These are phyloP conservation scores for Paramecium primaurelia DNA, from an alignment of 73 alveolate species.

Conservation along the genomic window DNA sequence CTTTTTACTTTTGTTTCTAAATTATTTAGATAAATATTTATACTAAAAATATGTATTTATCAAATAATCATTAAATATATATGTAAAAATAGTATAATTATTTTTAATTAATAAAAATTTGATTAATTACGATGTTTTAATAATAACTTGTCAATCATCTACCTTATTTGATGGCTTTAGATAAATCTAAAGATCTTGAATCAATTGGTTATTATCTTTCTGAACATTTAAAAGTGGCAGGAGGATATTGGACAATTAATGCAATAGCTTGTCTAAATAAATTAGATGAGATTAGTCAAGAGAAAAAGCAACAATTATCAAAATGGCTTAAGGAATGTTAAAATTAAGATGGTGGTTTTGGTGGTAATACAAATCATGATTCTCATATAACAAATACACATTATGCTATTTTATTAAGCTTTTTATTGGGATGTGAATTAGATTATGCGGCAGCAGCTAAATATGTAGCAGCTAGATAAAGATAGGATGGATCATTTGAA, in stretches of 20 bases:
- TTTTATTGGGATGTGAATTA: slow-evolving; percentile 71
- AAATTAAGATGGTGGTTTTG: slow-evolving; percentile 90
- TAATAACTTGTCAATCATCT: slow-evolving; percentile 67
- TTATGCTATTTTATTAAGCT: slow-evolving; percentile 81
- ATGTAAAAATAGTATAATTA: background rate
- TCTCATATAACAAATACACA: slow-evolving; percentile 88
- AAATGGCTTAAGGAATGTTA: slow-evolving; percentile 74
- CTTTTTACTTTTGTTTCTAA: no score
- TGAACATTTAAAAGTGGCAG: slow-evolving; percentile 89
- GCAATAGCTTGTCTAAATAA: slow-evolving; percentile 71
- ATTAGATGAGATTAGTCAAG: slow-evolving; percentile 64
- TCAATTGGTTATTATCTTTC: slow-evolving; percentile 86
- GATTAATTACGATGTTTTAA: slow-evolving; percentile 45
- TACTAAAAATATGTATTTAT: no score
- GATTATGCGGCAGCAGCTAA: slow-evolving; percentile 73
- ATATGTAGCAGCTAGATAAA: slow-evolving; percentile 77
- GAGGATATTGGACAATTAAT: slow-evolving; percentile 90
- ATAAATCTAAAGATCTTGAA: slow-evolving; percentile 79
- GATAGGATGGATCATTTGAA: slow-evolving; percentile 90
- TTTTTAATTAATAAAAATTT: background rate
- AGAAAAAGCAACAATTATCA: slow-evolving; percentile 68
- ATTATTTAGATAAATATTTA: no score
- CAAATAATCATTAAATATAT: no score
- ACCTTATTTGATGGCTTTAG: slow-evolving; percentile 72
- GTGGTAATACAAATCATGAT: slow-evolving; percentile 90